Evolutionary conservation across 2,329 filamentous ascomycete genomes (phyloP).

Genomic region (Kalmusia sp.): DNA sequence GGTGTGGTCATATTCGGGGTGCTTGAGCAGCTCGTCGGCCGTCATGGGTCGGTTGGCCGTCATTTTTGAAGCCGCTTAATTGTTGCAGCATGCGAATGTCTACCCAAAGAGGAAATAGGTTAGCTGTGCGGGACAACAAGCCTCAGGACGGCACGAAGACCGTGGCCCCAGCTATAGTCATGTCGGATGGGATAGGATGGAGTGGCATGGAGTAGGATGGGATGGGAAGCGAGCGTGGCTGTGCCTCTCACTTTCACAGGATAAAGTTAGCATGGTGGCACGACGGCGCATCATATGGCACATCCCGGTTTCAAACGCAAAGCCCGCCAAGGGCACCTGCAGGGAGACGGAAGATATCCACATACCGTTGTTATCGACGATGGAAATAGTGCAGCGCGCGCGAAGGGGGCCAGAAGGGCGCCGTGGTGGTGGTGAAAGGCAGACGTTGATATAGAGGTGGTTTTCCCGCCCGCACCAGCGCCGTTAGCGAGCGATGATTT

Average conservation of each 20-base stretch:
- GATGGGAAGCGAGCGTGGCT: constrained; percentile 15
- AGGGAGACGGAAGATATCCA: not conserved
- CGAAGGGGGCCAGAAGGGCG: too few species aligned
- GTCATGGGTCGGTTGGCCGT: constrained; percentile 48
- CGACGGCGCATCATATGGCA: constrained; percentile 17
- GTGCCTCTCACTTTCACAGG: constrained; percentile 9
- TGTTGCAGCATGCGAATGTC: not conserved
- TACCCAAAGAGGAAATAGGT: not conserved
- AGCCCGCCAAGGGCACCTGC: not conserved
- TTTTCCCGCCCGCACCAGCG: too few species aligned
- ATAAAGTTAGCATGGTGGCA: constrained; percentile 18
- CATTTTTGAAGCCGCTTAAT: too few species aligned
- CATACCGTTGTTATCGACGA: constrained; percentile 23
- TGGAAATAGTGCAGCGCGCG: too few species aligned
- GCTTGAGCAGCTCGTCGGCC: constrained; percentile 65
- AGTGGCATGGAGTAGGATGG: not conserved
- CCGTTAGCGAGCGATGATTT: not conserved
- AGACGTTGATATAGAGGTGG: constrained; percentile 12
- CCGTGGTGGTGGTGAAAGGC: not conserved
- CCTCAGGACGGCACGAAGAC: too few species aligned
- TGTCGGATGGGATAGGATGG: not conserved
- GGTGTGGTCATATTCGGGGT: constrained; percentile 71
- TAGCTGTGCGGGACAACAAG: not conserved
- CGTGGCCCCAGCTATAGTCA: not conserved
- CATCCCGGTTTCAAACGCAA: constrained; percentile 22